Base-by-base conservation (phyloP, 2,329 filamentous ascomycete genomes). In the Tolypocladium pustulatum region DNA sequence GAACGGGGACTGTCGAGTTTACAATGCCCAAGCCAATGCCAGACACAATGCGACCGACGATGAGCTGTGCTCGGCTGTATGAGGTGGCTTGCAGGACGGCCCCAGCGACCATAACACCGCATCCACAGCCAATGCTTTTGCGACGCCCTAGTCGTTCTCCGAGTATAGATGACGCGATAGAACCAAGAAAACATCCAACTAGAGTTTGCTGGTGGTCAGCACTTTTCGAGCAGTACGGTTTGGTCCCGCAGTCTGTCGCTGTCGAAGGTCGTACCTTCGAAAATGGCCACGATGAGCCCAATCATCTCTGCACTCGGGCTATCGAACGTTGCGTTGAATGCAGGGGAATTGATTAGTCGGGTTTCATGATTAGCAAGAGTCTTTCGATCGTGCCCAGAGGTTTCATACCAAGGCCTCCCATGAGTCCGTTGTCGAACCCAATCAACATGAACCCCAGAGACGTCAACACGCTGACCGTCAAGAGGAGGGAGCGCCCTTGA, bases 401-500 rank as follows among this genome's bases (percentile, higher is more conserved):
- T 27, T 6, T 52, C 60, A 15, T 56, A 67, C 69, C 67, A 8
- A 68, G 66, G 34, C 74, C 74, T 60, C 73, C 74, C 73, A 76
- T 74, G 3, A 77, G 65, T 4, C 75, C 76, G 69, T 78, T 78
- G 60, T 77, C 76, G 60, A 71, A 78, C 25, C 77, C 77, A 49
- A 80, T 78, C 40, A 79, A 69, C 63, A 79, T 70, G 59, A 80
- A 80, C 0, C 77, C 75, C 43, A 79, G 61, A 36, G 74, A 78
- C 0, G 76, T 77, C 61, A 79, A 64, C 9, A 71, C 65, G 27
- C 74, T 77, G 58, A 79, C 75, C 22, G 75, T 71, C 27, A 71
- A 62, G 27, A 79, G 67, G 27, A 80, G 71, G 17, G 68, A 63
- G 38, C 69, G 71, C 40, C 75, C 75, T 36, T 38, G 20, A 15